Conservation (phyloP, 805 yeast species). For the Ogataea thermomethanolica region DNA sequence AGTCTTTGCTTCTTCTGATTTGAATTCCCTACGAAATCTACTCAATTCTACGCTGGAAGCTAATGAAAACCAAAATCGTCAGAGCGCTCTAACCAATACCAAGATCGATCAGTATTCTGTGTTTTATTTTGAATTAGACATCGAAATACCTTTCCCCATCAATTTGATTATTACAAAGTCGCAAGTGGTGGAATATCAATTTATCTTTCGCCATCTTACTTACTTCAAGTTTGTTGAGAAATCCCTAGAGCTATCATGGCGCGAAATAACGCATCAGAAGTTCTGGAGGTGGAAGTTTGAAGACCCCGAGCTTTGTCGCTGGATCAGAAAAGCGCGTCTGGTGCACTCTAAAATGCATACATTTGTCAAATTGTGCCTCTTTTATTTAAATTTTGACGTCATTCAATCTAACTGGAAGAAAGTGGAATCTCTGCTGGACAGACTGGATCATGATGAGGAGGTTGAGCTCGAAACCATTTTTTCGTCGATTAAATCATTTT, state of each 20-base stretch:
- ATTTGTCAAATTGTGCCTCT: constrained; percentile 52
- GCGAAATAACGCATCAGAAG: constrained; percentile 57
- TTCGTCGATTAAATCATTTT: constrained; percentile 48
- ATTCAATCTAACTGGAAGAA: constrained; percentile 51
- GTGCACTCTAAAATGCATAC: constrained; percentile 56
- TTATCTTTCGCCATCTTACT: constrained; percentile 68
- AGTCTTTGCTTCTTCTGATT: constrained; percentile 43
- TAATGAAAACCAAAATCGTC: constrained; percentile 16
- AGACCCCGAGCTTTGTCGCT: constrained; percentile 41
- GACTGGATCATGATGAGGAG: constrained; percentile 16
- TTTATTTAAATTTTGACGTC: constrained; percentile 55
- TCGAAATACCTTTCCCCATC: constrained; percentile 81
- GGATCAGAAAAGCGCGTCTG: constrained; percentile 53
- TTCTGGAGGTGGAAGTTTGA: constrained; percentile 61
- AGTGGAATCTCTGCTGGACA: constrained; percentile 32
- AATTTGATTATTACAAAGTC: constrained; percentile 71
- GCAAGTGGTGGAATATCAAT: constrained; percentile 71
- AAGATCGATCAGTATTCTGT: constrained; percentile 42
- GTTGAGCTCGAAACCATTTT: constrained; percentile 41
- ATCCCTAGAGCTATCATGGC: constrained; percentile 65
- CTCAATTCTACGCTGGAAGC: constrained; percentile 41
- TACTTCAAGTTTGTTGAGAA: constrained; percentile 61
- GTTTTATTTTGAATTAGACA: constrained; percentile 50
- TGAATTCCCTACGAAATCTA: constrained; percentile 41
- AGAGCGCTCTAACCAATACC: constrained; percentile 24